Evolutionary conservation across 345 rosid genomes (phyloP).

Genomic region (Cochlearia excelsa): DNA sequence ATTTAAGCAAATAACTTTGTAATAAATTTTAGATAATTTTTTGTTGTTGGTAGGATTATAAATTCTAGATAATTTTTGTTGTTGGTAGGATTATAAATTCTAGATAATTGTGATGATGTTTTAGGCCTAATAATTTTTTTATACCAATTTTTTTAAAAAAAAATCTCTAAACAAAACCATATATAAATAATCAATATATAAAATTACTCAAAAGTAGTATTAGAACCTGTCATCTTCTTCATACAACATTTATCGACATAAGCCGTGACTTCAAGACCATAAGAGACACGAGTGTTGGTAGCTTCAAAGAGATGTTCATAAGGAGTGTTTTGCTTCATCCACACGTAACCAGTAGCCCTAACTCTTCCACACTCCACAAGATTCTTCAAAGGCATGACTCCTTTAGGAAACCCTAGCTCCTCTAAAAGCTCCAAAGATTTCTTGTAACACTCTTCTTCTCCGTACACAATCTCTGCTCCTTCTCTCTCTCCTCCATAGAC

Average conservation of each 20-base stretch:
- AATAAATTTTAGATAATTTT: too few relatives aligned
- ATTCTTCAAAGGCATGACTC: slow-evolving; percentile 78
- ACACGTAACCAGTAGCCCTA: slow-evolving; percentile 74
- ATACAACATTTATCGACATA: slow-evolving; percentile 75
- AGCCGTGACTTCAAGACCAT: slow-evolving; percentile 68
- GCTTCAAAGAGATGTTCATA: slow-evolving; percentile 69
- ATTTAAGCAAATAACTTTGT: too few relatives aligned
- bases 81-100: too few relatives aligned
- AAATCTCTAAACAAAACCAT: slow-evolving; percentile 1
- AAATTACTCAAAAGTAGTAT: not conserved
- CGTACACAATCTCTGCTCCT: slow-evolving; percentile 74
- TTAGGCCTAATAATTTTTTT: too few relatives aligned
- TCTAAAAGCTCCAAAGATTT: slow-evolving; percentile 67
- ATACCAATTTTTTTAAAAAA: too few relatives aligned
- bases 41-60: too few relatives aligned
- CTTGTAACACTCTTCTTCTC: slow-evolving; percentile 60
- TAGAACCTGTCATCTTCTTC: slow-evolving; percentile 80
- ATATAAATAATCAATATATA: not conserved
- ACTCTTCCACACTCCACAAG: slow-evolving; percentile 87
- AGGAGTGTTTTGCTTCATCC: slow-evolving; percentile 83
- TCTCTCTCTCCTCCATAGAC: slow-evolving; percentile 43
- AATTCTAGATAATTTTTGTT: too few relatives aligned
- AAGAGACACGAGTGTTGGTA: slow-evolving; percentile 62
- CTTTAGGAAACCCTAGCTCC: slow-evolving; percentile 87
- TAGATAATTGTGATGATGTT: too few relatives aligned